These are phyloP conservation scores for Hyaloscypha finlandica DNA, from an alignment of 495 filamentous ascomycete species.

Conservation along the genomic window DNA sequence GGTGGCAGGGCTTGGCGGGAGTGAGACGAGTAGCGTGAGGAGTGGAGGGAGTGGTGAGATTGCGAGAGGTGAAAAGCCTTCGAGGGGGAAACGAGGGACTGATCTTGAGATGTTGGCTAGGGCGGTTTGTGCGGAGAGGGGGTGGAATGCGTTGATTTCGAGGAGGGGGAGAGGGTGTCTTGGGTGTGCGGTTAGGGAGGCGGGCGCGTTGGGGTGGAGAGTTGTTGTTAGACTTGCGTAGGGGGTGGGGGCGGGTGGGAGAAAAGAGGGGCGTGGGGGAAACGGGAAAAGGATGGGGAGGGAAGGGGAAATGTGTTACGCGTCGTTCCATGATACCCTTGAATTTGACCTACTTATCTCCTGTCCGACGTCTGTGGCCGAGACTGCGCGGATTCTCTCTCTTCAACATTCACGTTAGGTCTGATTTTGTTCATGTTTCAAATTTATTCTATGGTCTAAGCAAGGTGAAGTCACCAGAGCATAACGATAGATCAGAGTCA, in stretches of 20 bases:
- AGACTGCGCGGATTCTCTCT: too few species aligned
- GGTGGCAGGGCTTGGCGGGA: background rate
- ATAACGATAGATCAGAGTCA: too few species aligned
- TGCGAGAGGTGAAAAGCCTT: background rate
- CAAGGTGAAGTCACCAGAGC: too few species aligned
- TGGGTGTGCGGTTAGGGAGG: constrained; percentile 70
- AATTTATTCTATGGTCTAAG: too few species aligned
- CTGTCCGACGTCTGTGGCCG: too few species aligned
- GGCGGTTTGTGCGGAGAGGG: constrained; percentile 69
- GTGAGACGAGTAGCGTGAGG: background rate
- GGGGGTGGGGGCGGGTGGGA: constrained; percentile 3
- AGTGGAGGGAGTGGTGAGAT: background rate
- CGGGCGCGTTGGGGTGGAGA: constrained; percentile 63
- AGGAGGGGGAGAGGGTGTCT: constrained; percentile 63
- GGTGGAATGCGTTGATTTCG: constrained; percentile 68
- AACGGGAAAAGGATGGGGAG: too few species aligned
- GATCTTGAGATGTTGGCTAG: constrained; percentile 66
- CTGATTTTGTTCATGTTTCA: too few species aligned
- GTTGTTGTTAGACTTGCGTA: constrained; percentile 64
- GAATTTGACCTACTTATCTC: too few species aligned
- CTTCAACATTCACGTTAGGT: too few species aligned
- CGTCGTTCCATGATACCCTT: too few species aligned
- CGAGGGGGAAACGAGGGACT: constrained; percentile 42
- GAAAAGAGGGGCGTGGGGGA: background rate
- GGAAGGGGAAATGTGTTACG: too few species aligned